A percentile compares a stretch with the other conserved stretches of the same genome.
phyloP scores from a whole-genome alignment of 106 monocot genomes.

The Dendrobium chrysotoxum region DNA sequence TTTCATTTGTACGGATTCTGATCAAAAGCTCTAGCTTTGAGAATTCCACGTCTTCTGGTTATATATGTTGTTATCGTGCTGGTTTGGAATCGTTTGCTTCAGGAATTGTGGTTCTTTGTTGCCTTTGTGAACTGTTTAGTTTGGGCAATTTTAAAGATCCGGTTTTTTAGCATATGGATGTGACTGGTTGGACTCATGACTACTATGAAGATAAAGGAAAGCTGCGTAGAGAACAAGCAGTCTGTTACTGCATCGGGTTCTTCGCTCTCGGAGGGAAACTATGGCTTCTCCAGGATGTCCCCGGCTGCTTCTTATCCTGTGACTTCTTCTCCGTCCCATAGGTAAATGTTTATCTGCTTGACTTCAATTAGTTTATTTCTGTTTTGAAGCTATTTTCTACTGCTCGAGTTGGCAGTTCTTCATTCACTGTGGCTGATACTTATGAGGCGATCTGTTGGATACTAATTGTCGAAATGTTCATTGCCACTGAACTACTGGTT shows the following conservation, averaged over 20 bases:
- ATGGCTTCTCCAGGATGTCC: constrained; percentile 33
- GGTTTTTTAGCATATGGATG: not conserved
- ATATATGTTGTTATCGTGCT: not conserved
- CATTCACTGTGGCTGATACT: too few species aligned
- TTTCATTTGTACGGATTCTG: not conserved
- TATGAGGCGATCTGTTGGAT: not conserved
- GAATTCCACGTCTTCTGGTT: not conserved
- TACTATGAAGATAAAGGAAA: constrained; percentile 35
- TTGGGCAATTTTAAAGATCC: not conserved
- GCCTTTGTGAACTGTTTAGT: not conserved
- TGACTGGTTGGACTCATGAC: constrained; percentile 15
- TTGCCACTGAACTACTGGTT: not conserved
- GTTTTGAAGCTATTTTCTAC: not conserved
- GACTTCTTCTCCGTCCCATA: constrained; percentile 28
- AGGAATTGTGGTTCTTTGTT: not conserved
- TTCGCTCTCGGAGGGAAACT: constrained; percentile 46
- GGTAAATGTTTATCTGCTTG: constrained; percentile 19
- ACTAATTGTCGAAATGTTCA: not conserved
- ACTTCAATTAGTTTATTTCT: not conserved
- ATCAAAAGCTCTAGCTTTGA: not conserved
- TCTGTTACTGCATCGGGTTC: constrained; percentile 45
- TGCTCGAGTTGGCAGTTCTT: not conserved
- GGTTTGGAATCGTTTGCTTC: not conserved
- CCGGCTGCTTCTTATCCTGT: constrained; percentile 28
- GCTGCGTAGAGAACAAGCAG: constrained; percentile 78